Evolutionary conservation across 2,329 filamentous ascomycete species (phyloP).

Genomic region (Penicillium verrucosum): DNA sequence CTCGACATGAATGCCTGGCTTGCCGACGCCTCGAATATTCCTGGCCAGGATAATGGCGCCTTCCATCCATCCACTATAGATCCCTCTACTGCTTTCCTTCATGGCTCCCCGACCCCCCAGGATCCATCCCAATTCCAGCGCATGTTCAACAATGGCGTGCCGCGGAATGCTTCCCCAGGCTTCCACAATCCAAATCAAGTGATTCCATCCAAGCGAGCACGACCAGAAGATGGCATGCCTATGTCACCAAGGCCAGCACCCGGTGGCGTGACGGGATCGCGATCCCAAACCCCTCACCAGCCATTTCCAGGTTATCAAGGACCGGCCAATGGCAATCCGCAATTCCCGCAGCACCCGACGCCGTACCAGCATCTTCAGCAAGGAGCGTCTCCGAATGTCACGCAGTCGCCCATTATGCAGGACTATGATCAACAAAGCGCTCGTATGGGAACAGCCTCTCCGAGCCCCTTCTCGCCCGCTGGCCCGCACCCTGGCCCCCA

Average conservation of each 20-base stretch:
- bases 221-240: slow-evolving; percentile 79
- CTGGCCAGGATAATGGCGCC: slow-evolving; percentile 49
- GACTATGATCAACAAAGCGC: slow-evolving; percentile 62
- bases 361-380: slow-evolving; percentile 80
- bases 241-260: slow-evolving; percentile 76
- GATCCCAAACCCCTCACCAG: slow-evolving; percentile 88
- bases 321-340: slow-evolving; percentile 60
- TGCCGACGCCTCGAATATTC: slow-evolving; percentile 47
- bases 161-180: slow-evolving; percentile 77
- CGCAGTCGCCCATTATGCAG: slow-evolving; percentile 90
- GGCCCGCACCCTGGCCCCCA: slow-evolving; percentile 63
- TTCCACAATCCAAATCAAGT: slow-evolving; percentile 77
- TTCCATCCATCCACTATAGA: slow-evolving; percentile 47
- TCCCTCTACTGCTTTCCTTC: slow-evolving; percentile 48
- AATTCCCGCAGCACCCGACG: slow-evolving; percentile 58
- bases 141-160: slow-evolving; percentile 73
- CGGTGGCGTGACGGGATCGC: slow-evolving; percentile 72
- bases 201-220: slow-evolving; percentile 83
- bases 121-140: slow-evolving; percentile 55
- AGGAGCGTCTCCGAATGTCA: slow-evolving; percentile 76
- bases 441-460: slow-evolving; percentile 86
- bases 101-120: slow-evolving; percentile 45
- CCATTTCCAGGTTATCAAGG: slow-evolving; percentile 69
- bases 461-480: slow-evolving; percentile 81
- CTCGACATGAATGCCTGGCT: slow-evolving; percentile 54